Percentiles rank a stretch among this genome's conserved stretches.
Evolutionary conservation across 768 basidiomycete genomes (phyloP).

Genomic region (Porphyrellus cyaneotinctus): DNA sequence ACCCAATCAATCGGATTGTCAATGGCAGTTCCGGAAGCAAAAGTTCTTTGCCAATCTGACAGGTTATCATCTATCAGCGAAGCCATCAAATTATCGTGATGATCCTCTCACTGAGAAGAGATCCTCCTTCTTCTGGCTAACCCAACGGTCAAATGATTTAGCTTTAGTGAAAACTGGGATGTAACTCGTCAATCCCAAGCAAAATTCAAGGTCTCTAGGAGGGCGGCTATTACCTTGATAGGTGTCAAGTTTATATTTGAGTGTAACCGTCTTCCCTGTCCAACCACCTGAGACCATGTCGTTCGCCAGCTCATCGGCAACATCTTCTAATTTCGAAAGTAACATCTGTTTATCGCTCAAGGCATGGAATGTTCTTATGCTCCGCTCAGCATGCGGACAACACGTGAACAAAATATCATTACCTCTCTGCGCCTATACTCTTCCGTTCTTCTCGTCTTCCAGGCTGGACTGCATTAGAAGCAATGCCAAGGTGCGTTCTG

Average conservation of each 20-base stretch:
- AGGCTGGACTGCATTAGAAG: conserved; percentile 77
- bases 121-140: conserved; percentile 71
- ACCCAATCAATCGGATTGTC: conserved; percentile 78
- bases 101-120: conserved; percentile 57
- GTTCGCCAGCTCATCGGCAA: conserved; percentile 74
- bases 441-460: conserved; percentile 78
- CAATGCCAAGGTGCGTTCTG: conserved; percentile 79
- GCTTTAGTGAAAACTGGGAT: conserved; percentile 73
- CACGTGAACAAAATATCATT: background rate
- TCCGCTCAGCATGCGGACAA: background rate
- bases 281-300: conserved; percentile 81
- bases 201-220: background rate
- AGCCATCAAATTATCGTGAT: background rate
- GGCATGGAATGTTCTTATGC: conserved; percentile 68
- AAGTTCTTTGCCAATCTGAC: conserved; percentile 75
- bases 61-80: conserved; percentile 6
- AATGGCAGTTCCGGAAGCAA: conserved; percentile 78
- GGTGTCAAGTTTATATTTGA: conserved; percentile 91
- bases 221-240: conserved; percentile 58
- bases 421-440: conserved; percentile 92
- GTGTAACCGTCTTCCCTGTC: conserved; percentile 82
- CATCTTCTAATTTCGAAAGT: conserved; percentile 70
- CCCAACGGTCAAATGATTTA: conserved; percentile 71
- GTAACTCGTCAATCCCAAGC: conserved; percentile 6
- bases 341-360: conserved; percentile 63